Conservation (phyloP, 1,139 yeast genomes). For the Nakaseomyces kungkrabaensis region DNA sequence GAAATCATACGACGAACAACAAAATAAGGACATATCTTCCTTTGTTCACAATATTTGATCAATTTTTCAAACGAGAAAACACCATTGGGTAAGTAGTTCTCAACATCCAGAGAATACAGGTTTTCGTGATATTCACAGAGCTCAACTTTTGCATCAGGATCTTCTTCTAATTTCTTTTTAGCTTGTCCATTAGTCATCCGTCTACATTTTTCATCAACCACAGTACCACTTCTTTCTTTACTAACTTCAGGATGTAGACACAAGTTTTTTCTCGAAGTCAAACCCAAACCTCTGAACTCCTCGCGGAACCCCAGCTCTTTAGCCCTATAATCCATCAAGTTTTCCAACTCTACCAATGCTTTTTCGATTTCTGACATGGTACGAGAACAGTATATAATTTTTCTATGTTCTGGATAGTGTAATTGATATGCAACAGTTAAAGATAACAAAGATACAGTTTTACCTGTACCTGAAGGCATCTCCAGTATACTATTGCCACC, state of each 20-base stretch:
- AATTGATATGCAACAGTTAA: constrained; percentile 91
- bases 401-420: constrained; percentile 90
- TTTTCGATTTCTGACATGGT: constrained; percentile 99
- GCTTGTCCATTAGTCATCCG: constrained; percentile 88
- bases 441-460: constrained; percentile 83
- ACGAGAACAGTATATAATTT: constrained; percentile 94
- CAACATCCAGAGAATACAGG: constrained; percentile 75
- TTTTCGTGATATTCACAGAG: constrained; percentile 87
- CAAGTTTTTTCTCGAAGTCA: constrained; percentile 86
- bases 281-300: constrained; percentile 85
- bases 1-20: constrained; percentile 98
- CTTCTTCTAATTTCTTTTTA: constrained; percentile 53
- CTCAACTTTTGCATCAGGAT: constrained; percentile 47
- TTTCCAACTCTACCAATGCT: constrained; percentile 87
- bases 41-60: constrained; percentile 62
- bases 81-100: constrained; percentile 80
- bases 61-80: constrained; percentile 88
- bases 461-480: constrained; percentile 99
- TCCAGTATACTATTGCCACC: constrained; percentile 97
- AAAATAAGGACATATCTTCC: constrained; percentile 88
- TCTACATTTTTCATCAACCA: constrained; percentile 94
- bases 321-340: constrained; percentile 76
- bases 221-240: constrained; percentile 81
- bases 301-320: constrained; percentile 75
- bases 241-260: constrained; percentile 86